phyloP scores from a whole-genome alignment of 148 eudicot species.

The Vaccinium corymbosum region DNA sequence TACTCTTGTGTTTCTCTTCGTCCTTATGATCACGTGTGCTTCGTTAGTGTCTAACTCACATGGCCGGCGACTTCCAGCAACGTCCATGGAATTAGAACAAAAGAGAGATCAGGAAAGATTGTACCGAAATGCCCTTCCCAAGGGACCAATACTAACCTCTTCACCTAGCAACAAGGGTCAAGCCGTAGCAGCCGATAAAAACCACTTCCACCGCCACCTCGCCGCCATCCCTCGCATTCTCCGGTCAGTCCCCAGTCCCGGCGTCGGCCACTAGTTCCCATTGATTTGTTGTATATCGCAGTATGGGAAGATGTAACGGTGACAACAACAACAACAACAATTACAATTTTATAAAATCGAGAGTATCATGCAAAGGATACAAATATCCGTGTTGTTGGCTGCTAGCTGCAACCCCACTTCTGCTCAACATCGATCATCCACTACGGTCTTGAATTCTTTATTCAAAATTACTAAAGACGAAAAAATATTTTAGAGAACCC shows the following conservation, averaged over 20 bases:
- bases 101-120: conserved; percentile 9
- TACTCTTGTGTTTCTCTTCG: neutral
- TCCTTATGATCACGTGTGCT: neutral
- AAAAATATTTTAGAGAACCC: neutral
- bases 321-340: neutral
- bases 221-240: conserved; percentile 29
- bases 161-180: conserved; percentile 35
- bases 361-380: neutral
- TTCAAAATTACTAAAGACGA: neutral
- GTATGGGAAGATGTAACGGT: neutral
- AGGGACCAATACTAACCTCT: conserved; percentile 24
- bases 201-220: conserved; percentile 35
- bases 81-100: neutral
- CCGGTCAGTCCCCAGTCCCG: conserved; percentile 52
- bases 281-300: neutral
- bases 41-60: conserved; percentile 17
- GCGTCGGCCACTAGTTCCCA: conserved; percentile 36
- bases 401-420: no score
- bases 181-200: conserved; percentile 11
- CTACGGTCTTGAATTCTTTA: neutral
- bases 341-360: neutral
- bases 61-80: conserved; percentile 17
- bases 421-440: neutral
- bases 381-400: neutral
- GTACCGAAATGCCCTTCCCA: conserved; percentile 28